Conservation (phyloP, 148 eudicot genomes). For the Pouteria glomerata region DNA sequence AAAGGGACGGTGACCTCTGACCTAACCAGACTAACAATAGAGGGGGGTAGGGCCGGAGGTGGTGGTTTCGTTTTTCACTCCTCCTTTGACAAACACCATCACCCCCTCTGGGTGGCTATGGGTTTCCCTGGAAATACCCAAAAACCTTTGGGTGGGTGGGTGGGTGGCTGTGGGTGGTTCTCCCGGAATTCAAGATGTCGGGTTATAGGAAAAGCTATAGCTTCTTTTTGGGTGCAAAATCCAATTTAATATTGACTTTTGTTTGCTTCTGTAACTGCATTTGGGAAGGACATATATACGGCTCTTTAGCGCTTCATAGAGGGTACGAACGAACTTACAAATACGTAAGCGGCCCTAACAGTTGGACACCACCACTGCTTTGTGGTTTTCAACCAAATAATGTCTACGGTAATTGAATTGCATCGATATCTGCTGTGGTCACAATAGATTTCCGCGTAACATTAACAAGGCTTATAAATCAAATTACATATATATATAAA, state of each 20-base stretch:
- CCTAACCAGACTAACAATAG: conserved; percentile 26
- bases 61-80: too few relatives aligned
- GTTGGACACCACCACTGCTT: neutral
- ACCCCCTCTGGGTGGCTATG: neutral
- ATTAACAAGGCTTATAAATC: too few relatives aligned
- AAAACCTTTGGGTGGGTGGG: too few relatives aligned
- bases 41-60: too few relatives aligned
- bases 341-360: too few relatives aligned
- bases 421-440: neutral
- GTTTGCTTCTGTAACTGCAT: conserved; percentile 14
- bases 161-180: conserved; percentile 11
- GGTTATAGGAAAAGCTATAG: neutral
- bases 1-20: conserved; percentile 21
- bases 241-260: neutral
- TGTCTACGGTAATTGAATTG: neutral
- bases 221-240: conserved; percentile 6
- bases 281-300: neutral
- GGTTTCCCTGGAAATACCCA: conserved; percentile 3
- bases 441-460: too few relatives aligned
- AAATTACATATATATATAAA: too few relatives aligned
- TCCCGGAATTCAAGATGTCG: conserved; percentile 4
- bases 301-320: neutral
- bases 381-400: neutral
- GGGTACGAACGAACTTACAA: conserved; percentile 6
- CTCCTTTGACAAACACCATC: conserved; percentile 7